Conservation (phyloP, 768 basidiomycete genomes). For the Tricholomella constricta region DNA sequence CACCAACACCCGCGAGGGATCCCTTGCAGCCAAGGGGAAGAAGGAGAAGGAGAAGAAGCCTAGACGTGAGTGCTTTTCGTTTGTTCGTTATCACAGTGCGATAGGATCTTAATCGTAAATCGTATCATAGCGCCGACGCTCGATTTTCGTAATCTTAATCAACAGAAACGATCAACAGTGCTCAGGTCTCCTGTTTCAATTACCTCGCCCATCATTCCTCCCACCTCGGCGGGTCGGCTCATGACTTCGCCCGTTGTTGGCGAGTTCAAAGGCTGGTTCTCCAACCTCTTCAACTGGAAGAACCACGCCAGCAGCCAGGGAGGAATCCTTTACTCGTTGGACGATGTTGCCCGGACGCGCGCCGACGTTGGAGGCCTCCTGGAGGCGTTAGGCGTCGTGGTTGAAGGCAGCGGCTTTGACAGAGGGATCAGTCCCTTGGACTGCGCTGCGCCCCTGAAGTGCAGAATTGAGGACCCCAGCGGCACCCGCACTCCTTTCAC, state of each 20-base stretch:
- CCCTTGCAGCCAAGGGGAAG: slow-evolving; percentile 32
- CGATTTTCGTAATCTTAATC: slow-evolving; percentile 49
- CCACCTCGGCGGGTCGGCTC: slow-evolving; percentile 35
- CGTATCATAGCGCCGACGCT: slow-evolving; percentile 51
- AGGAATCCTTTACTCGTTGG: slow-evolving; percentile 54
- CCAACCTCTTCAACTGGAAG: slow-evolving; percentile 94
- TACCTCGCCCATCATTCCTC: slow-evolving; percentile 39
- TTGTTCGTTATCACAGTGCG: neutral
- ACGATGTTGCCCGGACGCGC: slow-evolving; percentile 62
- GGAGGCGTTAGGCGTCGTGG: slow-evolving; percentile 60
- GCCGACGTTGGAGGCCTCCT: slow-evolving; percentile 64
- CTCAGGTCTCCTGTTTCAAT: slow-evolving; percentile 52
- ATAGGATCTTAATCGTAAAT: slow-evolving; percentile 8
- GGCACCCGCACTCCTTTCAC: slow-evolving; percentile 42
- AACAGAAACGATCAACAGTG: slow-evolving; percentile 48
- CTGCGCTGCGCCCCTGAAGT: slow-evolving; percentile 35
- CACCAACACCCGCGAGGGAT: slow-evolving; percentile 30
- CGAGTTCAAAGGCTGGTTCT: slow-evolving; percentile 93
- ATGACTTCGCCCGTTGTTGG: slow-evolving; percentile 73
- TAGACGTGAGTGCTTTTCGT: slow-evolving; percentile 44
- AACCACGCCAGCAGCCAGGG: slow-evolving; percentile 44
- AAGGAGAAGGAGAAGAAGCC: slow-evolving; percentile 55
- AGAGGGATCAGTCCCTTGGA: slow-evolving; percentile 24
- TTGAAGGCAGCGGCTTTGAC: slow-evolving; percentile 36
- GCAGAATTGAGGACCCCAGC: slow-evolving; percentile 54